A percentile compares a stretch with the other conserved stretches of the same genome.
Evolutionary conservation across 2,329 filamentous ascomycete species (phyloP).

Genomic region (Ophiocordyceps camponoti-leonardi): DNA sequence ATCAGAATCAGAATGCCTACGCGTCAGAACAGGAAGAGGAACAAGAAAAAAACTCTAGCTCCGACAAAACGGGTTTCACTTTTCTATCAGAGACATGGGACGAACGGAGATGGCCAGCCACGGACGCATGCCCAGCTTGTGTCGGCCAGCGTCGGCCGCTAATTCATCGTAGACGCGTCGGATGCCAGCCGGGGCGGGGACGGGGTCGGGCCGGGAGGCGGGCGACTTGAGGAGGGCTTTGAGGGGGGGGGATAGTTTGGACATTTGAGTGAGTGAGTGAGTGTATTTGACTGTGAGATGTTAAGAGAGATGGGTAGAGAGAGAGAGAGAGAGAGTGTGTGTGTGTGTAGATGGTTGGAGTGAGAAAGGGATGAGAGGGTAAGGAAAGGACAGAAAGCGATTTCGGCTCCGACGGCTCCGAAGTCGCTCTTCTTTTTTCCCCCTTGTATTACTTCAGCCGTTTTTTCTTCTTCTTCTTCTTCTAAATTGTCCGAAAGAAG

Average conservation of each 20-base stretch:
- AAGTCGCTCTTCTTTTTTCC: too few relatives aligned
- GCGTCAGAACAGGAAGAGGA: background rate
- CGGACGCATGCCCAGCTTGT: constrained; percentile 42
- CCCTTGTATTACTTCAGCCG: too few relatives aligned
- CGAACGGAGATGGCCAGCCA: constrained; percentile 51
- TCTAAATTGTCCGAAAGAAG: too few relatives aligned
- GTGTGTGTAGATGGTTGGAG: too few relatives aligned
- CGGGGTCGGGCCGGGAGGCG: constrained; percentile 46
- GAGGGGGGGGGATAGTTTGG: constrained; percentile 53
- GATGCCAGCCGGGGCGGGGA: constrained; percentile 46
- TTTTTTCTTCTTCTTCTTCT: too few relatives aligned
- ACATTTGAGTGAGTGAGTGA: constrained; percentile 29
- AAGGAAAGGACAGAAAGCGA: background rate
- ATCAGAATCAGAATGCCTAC: too few relatives aligned
- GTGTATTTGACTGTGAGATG: background rate
- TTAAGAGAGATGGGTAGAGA: background rate
- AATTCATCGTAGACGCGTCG: constrained; percentile 46
- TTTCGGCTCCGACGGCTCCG: too few relatives aligned
- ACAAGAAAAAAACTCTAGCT: background rate
- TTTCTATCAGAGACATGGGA: background rate
- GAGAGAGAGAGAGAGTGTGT: background rate
- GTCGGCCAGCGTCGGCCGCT: constrained; percentile 41
- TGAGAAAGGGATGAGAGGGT: background rate
- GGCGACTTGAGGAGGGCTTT: constrained; percentile 60
- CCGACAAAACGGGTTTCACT: too few relatives aligned